Evolutionary conservation across 2,329 filamentous ascomycete species (phyloP), one percentile per base, ranked within the genome.

Genomic region (Sclerotinia spermophila): DNA sequence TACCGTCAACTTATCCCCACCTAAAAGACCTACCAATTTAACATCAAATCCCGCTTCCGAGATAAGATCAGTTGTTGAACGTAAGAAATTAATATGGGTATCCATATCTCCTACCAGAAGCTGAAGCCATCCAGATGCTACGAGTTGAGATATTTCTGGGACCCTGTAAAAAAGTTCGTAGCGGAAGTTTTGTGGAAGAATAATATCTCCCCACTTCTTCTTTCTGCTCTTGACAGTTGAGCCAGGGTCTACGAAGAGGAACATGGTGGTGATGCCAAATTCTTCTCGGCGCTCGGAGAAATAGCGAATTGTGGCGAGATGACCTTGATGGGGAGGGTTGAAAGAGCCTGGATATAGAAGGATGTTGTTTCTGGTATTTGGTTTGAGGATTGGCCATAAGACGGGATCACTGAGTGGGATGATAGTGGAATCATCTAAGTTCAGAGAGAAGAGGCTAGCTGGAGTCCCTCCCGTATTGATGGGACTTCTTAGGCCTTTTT

Each of bases 261-360:
- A 53, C 33, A 65, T 65, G 10, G 45, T 48, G n/a, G 45, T 65
- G n/a, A 65, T 21, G 2, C 10, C 10, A 1, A 65, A 17, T 8
- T 65, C 7, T 3, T 40, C 44, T 5, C 62, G 62, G 13, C 33
- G 33, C n/a, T 65, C 62, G 1, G 35, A 27, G 21, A 53, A 53
- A 24, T 65, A 53, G 10, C 2, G 62, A 10, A 65, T 40, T 2
- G 62, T 65, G 24, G 62, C 62, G 10, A 65, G 45, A 21, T 65
- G 45, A 6, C 62, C 62, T 40, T 53, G 62, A 3, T 65, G 62
- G 17, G 45, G 62, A 30, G 62, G 62, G 17, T 65, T 65, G 17
- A 65, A 65, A 15, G 33, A 65, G 45, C 62, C 62, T 30, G 45
- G 24, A 11, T 65, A 65, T 1, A 65, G 45, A 35, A 65, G 33